phyloP scores from a whole-genome alignment of 192 early-diverging fungal species.

The Allomyces arbusculus region DNA sequence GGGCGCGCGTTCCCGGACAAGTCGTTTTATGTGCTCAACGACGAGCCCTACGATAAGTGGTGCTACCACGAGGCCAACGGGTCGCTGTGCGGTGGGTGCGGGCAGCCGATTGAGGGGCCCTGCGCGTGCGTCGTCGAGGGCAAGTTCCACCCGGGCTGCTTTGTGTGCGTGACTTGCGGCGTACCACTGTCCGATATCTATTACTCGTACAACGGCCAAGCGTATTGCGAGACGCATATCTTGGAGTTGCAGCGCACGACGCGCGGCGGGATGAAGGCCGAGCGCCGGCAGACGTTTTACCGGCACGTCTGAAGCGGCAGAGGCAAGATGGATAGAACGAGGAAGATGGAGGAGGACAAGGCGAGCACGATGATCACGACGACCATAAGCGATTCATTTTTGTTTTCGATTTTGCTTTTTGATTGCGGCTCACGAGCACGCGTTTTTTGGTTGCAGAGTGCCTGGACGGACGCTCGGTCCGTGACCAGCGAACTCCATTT shows the following conservation, averaged over 20 bases:
- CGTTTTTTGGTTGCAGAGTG: too few relatives aligned
- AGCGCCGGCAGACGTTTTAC: not conserved
- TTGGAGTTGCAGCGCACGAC: conserved; percentile 26
- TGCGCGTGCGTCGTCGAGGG: conserved; percentile 74
- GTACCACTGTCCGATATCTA: conserved; percentile 40
- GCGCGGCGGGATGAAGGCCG: not conserved
- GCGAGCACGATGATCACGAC: too few relatives aligned
- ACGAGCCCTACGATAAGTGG: conserved; percentile 59
- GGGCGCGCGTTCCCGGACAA: conserved; percentile 49
- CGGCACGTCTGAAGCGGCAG: not conserved
- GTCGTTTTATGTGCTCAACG: conserved; percentile 74
- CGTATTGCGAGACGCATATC: conserved; percentile 57
- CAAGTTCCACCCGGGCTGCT: conserved; percentile 72
- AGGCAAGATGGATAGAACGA: too few relatives aligned
- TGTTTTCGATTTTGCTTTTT: too few relatives aligned
- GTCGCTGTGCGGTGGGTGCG: conserved; percentile 59
- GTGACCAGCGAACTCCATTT: too few relatives aligned
- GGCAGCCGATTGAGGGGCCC: conserved; percentile 68
- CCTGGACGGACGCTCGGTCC: too few relatives aligned
- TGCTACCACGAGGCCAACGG: conserved; percentile 75
- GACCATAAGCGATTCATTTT: too few relatives aligned
- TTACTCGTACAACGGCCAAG: conserved; percentile 41
- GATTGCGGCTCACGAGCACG: too few relatives aligned
- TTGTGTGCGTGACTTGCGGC: conserved; percentile 42
- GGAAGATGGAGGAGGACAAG: too few relatives aligned